Evolutionary conservation across 306 rosid genomes (phyloP).

Genomic region (Leucaena leucocephala): DNA sequence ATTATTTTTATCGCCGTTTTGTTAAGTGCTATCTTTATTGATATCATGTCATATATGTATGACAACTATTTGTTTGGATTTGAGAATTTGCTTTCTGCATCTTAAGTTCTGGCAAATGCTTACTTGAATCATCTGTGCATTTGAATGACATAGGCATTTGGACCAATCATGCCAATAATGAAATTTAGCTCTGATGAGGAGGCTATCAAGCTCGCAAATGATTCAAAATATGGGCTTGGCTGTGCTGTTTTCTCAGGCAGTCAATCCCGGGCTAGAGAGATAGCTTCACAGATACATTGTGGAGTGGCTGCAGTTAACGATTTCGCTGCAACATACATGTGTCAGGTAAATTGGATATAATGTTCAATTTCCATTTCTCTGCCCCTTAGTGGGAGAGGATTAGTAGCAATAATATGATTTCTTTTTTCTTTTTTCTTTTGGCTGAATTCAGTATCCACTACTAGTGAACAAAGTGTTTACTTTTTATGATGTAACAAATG

Average conservation of each 20-base stretch:
- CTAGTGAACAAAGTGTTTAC: slow-evolving; percentile 3
- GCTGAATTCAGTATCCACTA: slow-evolving; percentile 12
- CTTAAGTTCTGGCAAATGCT: slow-evolving; percentile 18
- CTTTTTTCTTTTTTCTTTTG: background rate
- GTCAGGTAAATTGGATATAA: slow-evolving; percentile 60
- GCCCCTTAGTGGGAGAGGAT: background rate
- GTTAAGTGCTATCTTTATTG: background rate
- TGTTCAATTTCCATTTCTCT: background rate
- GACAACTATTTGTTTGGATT: slow-evolving; percentile 27
- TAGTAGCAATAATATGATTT: slow-evolving; percentile 11
- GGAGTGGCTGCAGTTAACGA: slow-evolving; percentile 84
- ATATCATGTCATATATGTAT: slow-evolving; percentile 26
- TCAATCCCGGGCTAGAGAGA: slow-evolving; percentile 71
- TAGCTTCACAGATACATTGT: slow-evolving; percentile 78
- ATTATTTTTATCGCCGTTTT: slow-evolving; percentile 4
- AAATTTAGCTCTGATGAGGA: slow-evolving; percentile 85
- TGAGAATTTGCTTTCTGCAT: slow-evolving; percentile 7
- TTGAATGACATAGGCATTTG: slow-evolving; percentile 66
- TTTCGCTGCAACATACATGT: slow-evolving; percentile 83
- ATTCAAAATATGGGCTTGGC: slow-evolving; percentile 88
- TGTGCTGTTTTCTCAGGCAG: slow-evolving; percentile 93
- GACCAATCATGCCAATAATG: slow-evolving; percentile 93
- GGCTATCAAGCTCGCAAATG: slow-evolving; percentile 81
- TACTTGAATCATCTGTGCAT: slow-evolving; percentile 31
- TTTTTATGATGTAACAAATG: background rate